These are phyloP conservation scores for Aureobasidium sp. DNA, from an alignment of 2,329 filamentous ascomycete genomes.

Conservation along the genomic window DNA sequence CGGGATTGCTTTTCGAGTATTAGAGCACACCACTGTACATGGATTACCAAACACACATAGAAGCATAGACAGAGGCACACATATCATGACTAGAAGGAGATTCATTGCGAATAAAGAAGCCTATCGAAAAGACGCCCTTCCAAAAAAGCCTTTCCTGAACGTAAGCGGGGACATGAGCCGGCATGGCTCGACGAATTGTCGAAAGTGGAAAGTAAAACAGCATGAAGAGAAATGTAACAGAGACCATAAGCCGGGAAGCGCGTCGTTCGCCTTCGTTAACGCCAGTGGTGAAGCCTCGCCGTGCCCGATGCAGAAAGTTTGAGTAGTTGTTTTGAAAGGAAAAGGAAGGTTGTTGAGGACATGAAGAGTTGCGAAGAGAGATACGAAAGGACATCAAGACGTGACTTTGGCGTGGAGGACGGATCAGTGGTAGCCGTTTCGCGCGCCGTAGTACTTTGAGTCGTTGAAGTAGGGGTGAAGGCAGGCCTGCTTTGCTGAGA, in stretches of 20 bases:
- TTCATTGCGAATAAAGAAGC: constrained; percentile 6
- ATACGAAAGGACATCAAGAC: constrained; percentile 10
- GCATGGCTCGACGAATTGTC: not conserved
- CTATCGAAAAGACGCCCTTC: constrained; percentile 2
- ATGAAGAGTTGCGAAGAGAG: not conserved
- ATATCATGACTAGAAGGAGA: constrained; percentile 1
- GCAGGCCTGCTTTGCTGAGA: constrained; percentile 82
- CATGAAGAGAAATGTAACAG: constrained; percentile 3
- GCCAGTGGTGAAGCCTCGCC: not conserved
- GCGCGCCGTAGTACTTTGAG: constrained; percentile 14
- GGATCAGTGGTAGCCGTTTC: constrained; percentile 19
- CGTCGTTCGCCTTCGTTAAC: not conserved
- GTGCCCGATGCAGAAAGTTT: constrained; percentile 7
- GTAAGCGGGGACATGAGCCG: not conserved
- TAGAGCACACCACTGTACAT: constrained; percentile 15
- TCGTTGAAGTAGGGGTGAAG: constrained; percentile 68
- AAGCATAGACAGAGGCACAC: not conserved
- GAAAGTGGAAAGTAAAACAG: not conserved
- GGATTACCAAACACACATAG: not conserved
- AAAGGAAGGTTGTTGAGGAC: not conserved
- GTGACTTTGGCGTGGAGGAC: not conserved
- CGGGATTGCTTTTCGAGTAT: constrained; percentile 38
- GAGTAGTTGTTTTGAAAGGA: not conserved
- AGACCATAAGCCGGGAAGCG: not conserved
- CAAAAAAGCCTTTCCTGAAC: constrained; percentile 9